These are phyloP conservation scores for Wickerhamomyces tratensis DNA, from an alignment of 805 yeast genomes.

Conservation along the genomic window DNA sequence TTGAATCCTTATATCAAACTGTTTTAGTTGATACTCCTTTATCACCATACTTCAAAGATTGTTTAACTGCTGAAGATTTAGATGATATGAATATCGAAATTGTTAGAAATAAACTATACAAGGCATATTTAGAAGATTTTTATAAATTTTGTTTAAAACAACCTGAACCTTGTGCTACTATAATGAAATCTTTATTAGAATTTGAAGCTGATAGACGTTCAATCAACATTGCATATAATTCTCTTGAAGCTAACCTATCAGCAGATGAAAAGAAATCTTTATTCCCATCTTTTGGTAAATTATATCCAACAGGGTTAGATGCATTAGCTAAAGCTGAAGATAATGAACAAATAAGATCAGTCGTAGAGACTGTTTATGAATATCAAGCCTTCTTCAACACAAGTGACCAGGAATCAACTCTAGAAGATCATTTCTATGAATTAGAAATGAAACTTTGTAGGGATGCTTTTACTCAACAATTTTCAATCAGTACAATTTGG, in stretches of 20 bases:
- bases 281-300: conserved; percentile 75
- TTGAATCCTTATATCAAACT: conserved; percentile 85
- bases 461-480: conserved; percentile 94
- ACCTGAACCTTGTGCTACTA: conserved; percentile 73
- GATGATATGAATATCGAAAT: conserved; percentile 95
- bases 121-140: conserved; percentile 89
- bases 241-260: conserved; percentile 76
- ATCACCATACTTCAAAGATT: conserved; percentile 91
- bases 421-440: conserved; percentile 92
- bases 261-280: conserved; percentile 59
- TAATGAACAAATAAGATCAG: conserved; percentile 65
- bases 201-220: conserved; percentile 96
- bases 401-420: conserved; percentile 37
- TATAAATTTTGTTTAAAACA: conserved; percentile 49
- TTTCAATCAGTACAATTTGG: conserved; percentile 84
- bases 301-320: conserved; percentile 59
- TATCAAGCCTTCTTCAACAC: conserved; percentile 48
- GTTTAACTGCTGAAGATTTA: conserved; percentile 77
- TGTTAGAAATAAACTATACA: conserved; percentile 82
- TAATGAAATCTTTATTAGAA: conserved; percentile 66
- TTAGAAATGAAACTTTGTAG: conserved; percentile 88
- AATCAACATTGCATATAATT: conserved; percentile 84
- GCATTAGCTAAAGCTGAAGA: conserved; percentile 74
- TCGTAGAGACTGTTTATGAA: conserved; percentile 56
- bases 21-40: conserved; percentile 95